Evolutionary conservation across 768 basidiomycete genomes (phyloP).

Genomic region (Vishniacozyma victoriae): DNA sequence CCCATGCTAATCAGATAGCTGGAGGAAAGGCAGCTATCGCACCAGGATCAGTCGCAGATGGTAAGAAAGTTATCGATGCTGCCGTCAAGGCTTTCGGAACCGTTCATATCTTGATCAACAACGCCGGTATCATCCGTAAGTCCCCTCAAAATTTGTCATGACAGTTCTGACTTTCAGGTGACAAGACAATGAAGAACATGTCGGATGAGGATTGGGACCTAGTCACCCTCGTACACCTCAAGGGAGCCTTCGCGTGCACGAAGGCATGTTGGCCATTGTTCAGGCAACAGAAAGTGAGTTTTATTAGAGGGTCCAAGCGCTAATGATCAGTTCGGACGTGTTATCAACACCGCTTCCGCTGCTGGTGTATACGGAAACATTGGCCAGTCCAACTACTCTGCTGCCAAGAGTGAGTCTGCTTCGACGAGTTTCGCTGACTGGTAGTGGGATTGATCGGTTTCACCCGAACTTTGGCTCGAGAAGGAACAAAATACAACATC

Average conservation of each 20-base stretch:
- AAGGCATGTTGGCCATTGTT: conserved; percentile 96
- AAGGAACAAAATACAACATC: conserved; percentile 89
- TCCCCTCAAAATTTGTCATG: neutral
- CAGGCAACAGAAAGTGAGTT: conserved; percentile 52
- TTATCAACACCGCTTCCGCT: conserved; percentile 91
- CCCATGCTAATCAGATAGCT: conserved; percentile 51
- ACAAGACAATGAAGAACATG: conserved; percentile 84
- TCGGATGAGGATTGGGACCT: conserved; percentile 86
- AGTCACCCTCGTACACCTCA: conserved; percentile 80
- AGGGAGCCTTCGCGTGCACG: conserved; percentile 84
- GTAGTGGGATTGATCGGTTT: conserved; percentile 78
- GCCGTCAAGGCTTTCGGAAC: conserved; percentile 78
- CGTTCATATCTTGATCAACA: conserved; percentile 69
- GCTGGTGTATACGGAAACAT: conserved; percentile 94
- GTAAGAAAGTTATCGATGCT: conserved; percentile 74
- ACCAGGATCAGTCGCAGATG: conserved; percentile 79
- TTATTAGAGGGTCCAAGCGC: neutral
- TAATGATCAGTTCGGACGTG: conserved; percentile 65
- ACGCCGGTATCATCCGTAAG: conserved; percentile 71
- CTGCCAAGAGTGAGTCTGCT: conserved; percentile 65
- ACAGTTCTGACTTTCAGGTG: conserved; percentile 28
- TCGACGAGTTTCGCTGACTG: neutral
- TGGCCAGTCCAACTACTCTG: conserved; percentile 95
- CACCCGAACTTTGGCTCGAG: conserved; percentile 84
- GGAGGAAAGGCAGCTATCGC: conserved; percentile 86